Evolutionary conservation across 1,284 basidiomycete species (phyloP).

Genomic region (Leccinum fuscescens): DNA sequence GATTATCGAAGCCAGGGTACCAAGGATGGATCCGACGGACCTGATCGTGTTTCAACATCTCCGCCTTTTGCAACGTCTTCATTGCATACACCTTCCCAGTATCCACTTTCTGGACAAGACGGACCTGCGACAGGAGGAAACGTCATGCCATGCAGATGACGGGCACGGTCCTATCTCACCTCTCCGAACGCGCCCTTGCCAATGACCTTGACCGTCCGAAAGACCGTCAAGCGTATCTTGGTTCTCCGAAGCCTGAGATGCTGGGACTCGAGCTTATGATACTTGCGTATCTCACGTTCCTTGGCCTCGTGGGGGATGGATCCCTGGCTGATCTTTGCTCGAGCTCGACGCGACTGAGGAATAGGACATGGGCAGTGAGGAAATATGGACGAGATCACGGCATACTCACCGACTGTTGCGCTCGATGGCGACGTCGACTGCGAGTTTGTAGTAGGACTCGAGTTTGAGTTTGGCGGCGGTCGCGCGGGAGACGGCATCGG

Average conservation of each 20-base stretch:
- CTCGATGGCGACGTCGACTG: no score
- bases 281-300: no score
- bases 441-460: no score
- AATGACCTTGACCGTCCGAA: slow-evolving; percentile 97
- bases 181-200: slow-evolving; percentile 99
- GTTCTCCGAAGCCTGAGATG: slow-evolving; percentile 90
- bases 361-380: no score
- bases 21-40: slow-evolving; percentile 41
- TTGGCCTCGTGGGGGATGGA: no score
- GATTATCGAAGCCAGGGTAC: background rate
- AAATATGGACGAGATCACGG: no score
- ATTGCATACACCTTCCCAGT: slow-evolving; percentile 99
- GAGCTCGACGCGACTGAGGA: no score
- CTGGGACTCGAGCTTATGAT: slow-evolving; percentile 55
- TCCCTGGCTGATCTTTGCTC: no score
- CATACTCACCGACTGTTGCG: no score
- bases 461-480: no score
- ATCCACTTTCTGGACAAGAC: slow-evolving; percentile 94
- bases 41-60: slow-evolving; percentile 99
- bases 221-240: slow-evolving; percentile 90
- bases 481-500: no score
- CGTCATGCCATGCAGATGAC: background rate
- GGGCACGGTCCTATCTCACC: slow-evolving; percentile 40
- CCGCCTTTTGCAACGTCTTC: slow-evolving; percentile 97
- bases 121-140: slow-evolving; percentile 55